Base-by-base conservation (phyloP, 116 monocot species). In the Papilionanthe hybrid region DNA sequence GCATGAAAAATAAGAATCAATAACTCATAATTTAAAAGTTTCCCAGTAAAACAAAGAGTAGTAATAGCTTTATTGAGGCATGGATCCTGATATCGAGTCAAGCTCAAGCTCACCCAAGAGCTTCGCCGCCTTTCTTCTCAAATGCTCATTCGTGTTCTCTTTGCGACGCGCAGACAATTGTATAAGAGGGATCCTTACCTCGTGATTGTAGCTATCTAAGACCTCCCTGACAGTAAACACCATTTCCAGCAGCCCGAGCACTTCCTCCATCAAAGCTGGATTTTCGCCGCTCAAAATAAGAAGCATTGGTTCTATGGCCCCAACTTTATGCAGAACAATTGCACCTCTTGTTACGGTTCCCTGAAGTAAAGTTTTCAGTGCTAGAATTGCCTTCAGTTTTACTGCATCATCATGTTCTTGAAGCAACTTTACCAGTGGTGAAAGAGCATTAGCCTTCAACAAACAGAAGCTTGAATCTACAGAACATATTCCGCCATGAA, bases 401-500 rank as follows among this genome's bases (percentile, higher is more conserved):
- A 49, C 63, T 0, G 9, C 49, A 49, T 81, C 32, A 23, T 81
- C 67, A 23, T 17, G 66, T 13, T 81, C 76, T 20, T 49, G 47
- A 76, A 81, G 74, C 67, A 81, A 67, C 9, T 12, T 66, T 23
- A 81, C 68, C 19, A 81, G 67, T 3, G 17, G 28, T 0, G 66
- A 66, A 13, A 81, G 67, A 49, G 81, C 81, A 48, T 68, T 25
- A 19, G 68, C 65, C 20, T 81, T 45, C 25, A 76, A 49, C 29
- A 81, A 22, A 58, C 81, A 81, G 28, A 81, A 75, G 25, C 66
- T 77, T n/a, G 76, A 76, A 29, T 66, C 19, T 3, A 66, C 66
- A 48, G 63, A 60, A 50, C 81, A 81, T 45, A 81, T 81, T 7
- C 81, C 81, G 9, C 76, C 76, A 55, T 81, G 81, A 66, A 81